Evolutionary conservation across 345 rosid genomes (phyloP), one percentile per base, ranked within the genome.

Genomic region (Bruguiera sexangula): DNA sequence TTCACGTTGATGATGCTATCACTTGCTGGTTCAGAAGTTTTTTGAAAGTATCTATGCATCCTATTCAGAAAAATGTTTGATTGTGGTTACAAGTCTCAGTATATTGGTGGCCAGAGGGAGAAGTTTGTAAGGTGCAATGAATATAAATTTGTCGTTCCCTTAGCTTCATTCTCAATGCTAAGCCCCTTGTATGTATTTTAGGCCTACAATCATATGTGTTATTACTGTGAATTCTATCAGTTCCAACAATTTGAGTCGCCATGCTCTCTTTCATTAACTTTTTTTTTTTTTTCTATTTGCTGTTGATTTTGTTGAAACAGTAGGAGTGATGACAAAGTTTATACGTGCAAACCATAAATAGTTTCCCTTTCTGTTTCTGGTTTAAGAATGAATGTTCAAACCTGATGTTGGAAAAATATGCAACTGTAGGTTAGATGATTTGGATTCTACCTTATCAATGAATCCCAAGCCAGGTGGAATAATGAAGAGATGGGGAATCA

Each of bases 21-120:
- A 37, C 26, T 0, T 61, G 68, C 48, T 20, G 59, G 4, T 31
- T 37, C 32, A 48, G 32, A 55, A 63, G 43, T 29, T 57, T 64
- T 62, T 24, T 55, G 69, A 62, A 51, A 55, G 53, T 46, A 13
- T 34, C 76, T 53, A 72, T 79, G 80, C 54, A 62, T 75, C 71
- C 60, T 18, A 57, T 72, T 65, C 59, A 60, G 50, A 75, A 77
- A 73, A 77, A 86, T 89, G 89, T 85, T 86, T 73, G 94, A 84
- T 54, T 77, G 80, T 68, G 80, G 81, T 75, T 88, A 82, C 85
- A 92, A 89, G 80, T 89, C 96, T 69, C 94, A 86, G 72, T 83
- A 75, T 69, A 89, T 85, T 34, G 92, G 86, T 66, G 97, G 92
- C 66, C 87, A 88, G 55, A 86, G 75, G 71, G 94, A 89, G 75